phyloP scores from a whole-genome alignment of 768 basidiomycete species.

The Podaxis rugospora region DNA sequence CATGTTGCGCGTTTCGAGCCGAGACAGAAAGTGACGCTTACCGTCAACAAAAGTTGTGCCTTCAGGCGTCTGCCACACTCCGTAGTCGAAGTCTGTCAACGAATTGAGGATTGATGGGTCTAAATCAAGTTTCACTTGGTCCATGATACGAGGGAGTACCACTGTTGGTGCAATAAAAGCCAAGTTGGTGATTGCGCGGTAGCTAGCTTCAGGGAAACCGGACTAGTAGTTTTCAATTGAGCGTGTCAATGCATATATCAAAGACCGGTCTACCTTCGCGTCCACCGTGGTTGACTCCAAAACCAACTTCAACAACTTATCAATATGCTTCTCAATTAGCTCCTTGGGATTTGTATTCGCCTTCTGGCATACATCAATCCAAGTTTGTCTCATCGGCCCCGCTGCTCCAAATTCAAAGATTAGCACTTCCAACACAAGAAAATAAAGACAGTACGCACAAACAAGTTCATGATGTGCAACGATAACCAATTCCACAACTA shows the following conservation, averaged over 20 bases:
- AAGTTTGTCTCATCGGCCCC: conserved; percentile 53
- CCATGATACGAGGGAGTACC: conserved; percentile 66
- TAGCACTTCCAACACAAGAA: background rate
- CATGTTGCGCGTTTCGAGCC: background rate
- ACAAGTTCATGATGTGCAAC: conserved; percentile 70
- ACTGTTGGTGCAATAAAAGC: conserved; percentile 72
- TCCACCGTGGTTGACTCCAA: conserved; percentile 42
- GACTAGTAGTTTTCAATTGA: conserved; percentile 21
- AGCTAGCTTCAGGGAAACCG: conserved; percentile 64
- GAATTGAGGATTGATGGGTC: conserved; percentile 50
- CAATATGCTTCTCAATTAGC: conserved; percentile 46
- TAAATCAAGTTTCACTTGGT: conserved; percentile 65
- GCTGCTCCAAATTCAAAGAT: conserved; percentile 23
- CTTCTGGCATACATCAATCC: conserved; percentile 81
- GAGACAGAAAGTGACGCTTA: conserved; percentile 23
- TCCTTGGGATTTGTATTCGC: conserved; percentile 63
- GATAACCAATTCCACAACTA: conserved; percentile 54
- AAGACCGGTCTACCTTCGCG: conserved; percentile 36
- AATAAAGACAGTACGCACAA: conserved; percentile 38
- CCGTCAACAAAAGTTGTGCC: conserved; percentile 83
- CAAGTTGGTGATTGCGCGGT: conserved; percentile 69
- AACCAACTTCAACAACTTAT: conserved; percentile 44
- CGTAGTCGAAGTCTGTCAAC: conserved; percentile 70
- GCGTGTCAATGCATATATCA: background rate
- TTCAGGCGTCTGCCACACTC: conserved; percentile 82